Percentiles rank a stretch among this genome's conserved stretches.
These are phyloP conservation scores for Phylloporus sp. DNA, from an alignment of 768 basidiomycete genomes.

Conservation along the genomic window DNA sequence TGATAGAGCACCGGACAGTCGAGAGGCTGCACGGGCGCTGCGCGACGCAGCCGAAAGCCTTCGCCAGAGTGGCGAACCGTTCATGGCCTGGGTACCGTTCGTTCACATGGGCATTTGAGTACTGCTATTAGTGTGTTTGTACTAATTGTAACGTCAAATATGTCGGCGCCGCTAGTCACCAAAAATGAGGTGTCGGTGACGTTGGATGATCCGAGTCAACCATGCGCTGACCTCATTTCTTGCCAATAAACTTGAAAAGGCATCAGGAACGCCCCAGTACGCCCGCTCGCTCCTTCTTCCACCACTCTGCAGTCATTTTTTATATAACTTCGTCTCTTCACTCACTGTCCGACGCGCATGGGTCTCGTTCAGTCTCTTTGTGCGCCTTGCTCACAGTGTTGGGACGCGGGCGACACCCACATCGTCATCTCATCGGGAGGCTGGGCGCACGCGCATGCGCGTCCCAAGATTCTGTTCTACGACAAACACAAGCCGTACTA, in stretches of 20 bases:
- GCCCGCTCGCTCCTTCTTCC: slow-evolving; percentile 9
- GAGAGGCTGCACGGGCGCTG: not conserved
- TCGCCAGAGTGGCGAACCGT: not conserved
- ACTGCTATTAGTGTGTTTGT: too few species aligned
- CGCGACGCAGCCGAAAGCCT: not conserved
- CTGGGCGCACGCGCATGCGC: slow-evolving; percentile 23
- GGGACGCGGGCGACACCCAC: slow-evolving; percentile 27
- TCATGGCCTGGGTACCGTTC: not conserved
- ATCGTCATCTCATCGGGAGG: slow-evolving; percentile 25
- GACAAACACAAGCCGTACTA: slow-evolving; percentile 61
- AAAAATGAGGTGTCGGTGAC: too few species aligned
- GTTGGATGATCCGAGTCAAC: not conserved
- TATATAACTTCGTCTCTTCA: not conserved
- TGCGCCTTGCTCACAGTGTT: slow-evolving; percentile 18
- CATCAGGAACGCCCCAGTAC: slow-evolving; percentile 7
- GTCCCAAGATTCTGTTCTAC: slow-evolving; percentile 49
- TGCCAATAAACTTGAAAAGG: not conserved
- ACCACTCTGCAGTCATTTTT: not conserved
- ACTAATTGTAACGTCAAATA: too few species aligned
- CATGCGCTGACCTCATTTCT: slow-evolving; percentile 16
- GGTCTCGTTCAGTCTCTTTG: slow-evolving; percentile 16
- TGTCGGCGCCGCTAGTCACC: too few species aligned
- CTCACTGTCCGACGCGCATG: slow-evolving; percentile 8
- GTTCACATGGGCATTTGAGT: not conserved
- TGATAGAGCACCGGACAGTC: not conserved